These are phyloP conservation scores for Hypoxylon fuscum DNA, from an alignment of 495 filamentous ascomycete genomes.

Conservation along the genomic window DNA sequence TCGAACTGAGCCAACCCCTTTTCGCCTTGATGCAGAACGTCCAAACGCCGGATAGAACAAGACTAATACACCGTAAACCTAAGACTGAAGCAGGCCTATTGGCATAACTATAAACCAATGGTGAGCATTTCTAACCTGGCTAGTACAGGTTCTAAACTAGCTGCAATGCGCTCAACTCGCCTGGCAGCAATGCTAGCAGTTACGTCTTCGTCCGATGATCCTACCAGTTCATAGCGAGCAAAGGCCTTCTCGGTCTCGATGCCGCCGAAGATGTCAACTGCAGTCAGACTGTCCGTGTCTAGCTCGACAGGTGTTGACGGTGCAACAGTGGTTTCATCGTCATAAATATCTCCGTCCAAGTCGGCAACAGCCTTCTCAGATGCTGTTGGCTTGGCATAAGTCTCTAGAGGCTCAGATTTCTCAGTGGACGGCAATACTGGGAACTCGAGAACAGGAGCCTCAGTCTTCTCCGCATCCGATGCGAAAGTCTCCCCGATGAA, in stretches of 20 bases:
- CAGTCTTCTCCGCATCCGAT: constrained; percentile 61
- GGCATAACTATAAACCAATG: constrained; percentile 43
- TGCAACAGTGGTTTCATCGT: constrained; percentile 55
- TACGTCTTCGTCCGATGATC: constrained; percentile 57
- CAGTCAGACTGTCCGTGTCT: constrained; percentile 44
- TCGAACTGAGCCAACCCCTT: constrained; percentile 14
- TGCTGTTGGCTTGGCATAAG: constrained; percentile 56
- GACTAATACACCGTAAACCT: constrained; percentile 3
- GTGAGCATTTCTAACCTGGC: constrained; percentile 53
- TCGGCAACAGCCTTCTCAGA: constrained; percentile 43
- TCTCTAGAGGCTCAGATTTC: constrained; percentile 42
- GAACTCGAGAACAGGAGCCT: constrained; percentile 55
- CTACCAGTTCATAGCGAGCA: constrained; percentile 66
- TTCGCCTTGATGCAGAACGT: constrained; percentile 21
- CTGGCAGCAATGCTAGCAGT: constrained; percentile 46
- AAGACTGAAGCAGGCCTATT: background rate
- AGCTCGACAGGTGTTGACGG: constrained; percentile 39
- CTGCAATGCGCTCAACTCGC: constrained; percentile 52
- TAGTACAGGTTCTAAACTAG: constrained; percentile 49
- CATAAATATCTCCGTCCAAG: constrained; percentile 43
- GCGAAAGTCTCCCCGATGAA: constrained; percentile 53
- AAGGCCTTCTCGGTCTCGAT: constrained; percentile 67
- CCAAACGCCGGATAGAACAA: constrained; percentile 8
- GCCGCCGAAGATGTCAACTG: constrained; percentile 61
- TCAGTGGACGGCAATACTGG: constrained; percentile 45